phyloP scores from a whole-genome alignment of 1,284 basidiomycete species.

The Boletus calvinii region DNA sequence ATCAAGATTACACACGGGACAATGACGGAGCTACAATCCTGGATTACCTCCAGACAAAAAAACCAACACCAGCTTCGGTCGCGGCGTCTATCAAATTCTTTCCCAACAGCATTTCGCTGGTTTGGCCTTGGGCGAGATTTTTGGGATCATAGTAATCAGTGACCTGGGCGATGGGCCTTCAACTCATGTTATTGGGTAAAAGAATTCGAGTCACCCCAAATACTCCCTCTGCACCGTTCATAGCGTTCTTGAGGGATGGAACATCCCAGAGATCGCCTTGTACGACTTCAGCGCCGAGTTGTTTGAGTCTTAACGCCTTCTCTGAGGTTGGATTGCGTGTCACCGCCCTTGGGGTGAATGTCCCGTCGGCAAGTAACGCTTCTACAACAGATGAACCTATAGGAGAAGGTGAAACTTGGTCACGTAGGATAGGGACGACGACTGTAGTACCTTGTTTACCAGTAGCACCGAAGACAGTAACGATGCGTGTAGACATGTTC shows the following conservation, averaged over 20 bases:
- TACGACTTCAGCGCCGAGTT: slow-evolving; percentile 35
- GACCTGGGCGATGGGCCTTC: slow-evolving; percentile 11
- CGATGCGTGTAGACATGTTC: slow-evolving; percentile 20
- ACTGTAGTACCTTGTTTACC: slow-evolving; percentile 22
- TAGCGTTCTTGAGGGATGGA: slow-evolving; percentile 30
- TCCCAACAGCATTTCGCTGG: slow-evolving; percentile 34
- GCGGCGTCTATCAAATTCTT: slow-evolving; percentile 37
- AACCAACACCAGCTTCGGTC: no score
- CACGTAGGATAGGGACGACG: no score
- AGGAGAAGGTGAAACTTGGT: no score
- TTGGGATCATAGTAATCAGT: slow-evolving; percentile 27
- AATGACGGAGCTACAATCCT: not conserved
- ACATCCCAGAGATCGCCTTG: slow-evolving; percentile 33
- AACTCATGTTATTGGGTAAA: not conserved
- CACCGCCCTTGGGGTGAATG: slow-evolving; percentile 33
- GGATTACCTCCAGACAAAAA: slow-evolving; percentile 22
- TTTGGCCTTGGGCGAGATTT: slow-evolving; percentile 17
- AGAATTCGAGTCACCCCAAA: slow-evolving; percentile 29
- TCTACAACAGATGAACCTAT: not conserved
- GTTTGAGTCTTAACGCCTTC: slow-evolving; percentile 24
- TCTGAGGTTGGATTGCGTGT: slow-evolving; percentile 31
- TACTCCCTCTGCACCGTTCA: slow-evolving; percentile 38
- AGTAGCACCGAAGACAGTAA: slow-evolving; percentile 28
- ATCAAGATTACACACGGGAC: not conserved
- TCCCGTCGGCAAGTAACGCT: slow-evolving; percentile 30